These are phyloP conservation scores for Cutaneotrichosporon sp. DNA, from an alignment of 1,284 basidiomycete species.

Conservation along the genomic window DNA sequence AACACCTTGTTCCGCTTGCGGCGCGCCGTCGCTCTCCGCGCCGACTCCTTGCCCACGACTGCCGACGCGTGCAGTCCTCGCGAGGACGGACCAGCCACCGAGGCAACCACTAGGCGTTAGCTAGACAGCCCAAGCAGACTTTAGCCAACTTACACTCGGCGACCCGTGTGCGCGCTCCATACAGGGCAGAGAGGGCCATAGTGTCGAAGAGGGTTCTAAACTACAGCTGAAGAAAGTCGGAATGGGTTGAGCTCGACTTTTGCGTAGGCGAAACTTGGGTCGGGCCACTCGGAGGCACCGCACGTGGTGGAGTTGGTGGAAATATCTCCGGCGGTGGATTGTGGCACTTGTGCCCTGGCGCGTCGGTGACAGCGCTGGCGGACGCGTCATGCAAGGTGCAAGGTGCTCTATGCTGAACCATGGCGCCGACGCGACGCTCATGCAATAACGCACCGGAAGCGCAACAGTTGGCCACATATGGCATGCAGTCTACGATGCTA, in stretches of 20 bases:
- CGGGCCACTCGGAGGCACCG: background rate
- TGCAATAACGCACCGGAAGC: too few species aligned
- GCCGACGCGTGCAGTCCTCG: conserved; percentile 4
- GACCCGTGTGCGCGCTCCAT: background rate
- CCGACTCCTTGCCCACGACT: conserved; percentile 8
- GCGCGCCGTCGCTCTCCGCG: conserved; percentile 11
- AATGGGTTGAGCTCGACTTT: background rate
- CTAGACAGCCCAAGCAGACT: background rate
- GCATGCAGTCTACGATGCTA: conserved; percentile 6
- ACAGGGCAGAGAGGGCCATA: conserved; percentile 2
- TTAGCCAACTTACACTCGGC: background rate
- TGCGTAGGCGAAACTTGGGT: background rate
- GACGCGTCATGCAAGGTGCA: too few species aligned
- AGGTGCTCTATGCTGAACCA: too few species aligned
- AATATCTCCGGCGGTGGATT: background rate
- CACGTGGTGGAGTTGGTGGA: background rate
- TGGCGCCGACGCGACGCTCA: too few species aligned
- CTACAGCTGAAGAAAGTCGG: background rate
- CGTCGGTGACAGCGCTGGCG: too few species aligned
- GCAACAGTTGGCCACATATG: background rate
- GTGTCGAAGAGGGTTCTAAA: background rate
- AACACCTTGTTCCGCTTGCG: conserved; percentile 17
- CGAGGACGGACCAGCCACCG: conserved; percentile 1
- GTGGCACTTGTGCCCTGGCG: background rate
- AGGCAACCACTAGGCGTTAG: background rate